Conservation (phyloP, 345 rosid genomes). For the Eucalyptus sp. region DNA sequence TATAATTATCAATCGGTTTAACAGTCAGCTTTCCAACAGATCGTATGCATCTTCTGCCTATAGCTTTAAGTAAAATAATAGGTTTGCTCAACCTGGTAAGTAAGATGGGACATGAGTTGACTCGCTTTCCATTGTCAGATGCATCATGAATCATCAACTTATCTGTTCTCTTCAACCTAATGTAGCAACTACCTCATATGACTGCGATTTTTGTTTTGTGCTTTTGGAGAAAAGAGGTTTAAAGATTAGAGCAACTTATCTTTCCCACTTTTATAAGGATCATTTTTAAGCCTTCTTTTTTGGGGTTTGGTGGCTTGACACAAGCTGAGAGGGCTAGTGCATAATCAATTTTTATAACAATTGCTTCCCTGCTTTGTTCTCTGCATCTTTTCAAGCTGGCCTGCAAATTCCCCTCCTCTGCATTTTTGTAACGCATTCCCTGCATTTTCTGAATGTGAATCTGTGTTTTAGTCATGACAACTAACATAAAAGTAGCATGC, state of each 20-base stretch:
- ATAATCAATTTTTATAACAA: background rate
- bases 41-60: background rate
- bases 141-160: conserved; percentile 4
- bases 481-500: background rate
- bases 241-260: background rate
- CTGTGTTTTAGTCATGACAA: background rate
- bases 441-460: background rate
- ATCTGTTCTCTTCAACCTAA: conserved; percentile 28
- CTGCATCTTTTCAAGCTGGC: background rate
- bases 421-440: background rate
- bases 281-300: background rate
- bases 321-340: background rate
- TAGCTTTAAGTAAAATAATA: background rate
- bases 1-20: background rate
- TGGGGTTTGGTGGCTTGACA: background rate
- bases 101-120: conserved; percentile 3
- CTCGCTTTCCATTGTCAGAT: background rate
- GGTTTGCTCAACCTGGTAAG: background rate
- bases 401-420: background rate
- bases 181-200: conserved; percentile 9
- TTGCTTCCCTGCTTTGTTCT: background rate
- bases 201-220: background rate
- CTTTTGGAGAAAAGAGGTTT: background rate
- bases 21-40: background rate
- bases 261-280: background rate